A percentile compares a stretch with the other conserved stretches of the same genome.
These are phyloP conservation scores for Leccinum fibrillosum DNA, from an alignment of 768 basidiomycete genomes.

Conservation along the genomic window DNA sequence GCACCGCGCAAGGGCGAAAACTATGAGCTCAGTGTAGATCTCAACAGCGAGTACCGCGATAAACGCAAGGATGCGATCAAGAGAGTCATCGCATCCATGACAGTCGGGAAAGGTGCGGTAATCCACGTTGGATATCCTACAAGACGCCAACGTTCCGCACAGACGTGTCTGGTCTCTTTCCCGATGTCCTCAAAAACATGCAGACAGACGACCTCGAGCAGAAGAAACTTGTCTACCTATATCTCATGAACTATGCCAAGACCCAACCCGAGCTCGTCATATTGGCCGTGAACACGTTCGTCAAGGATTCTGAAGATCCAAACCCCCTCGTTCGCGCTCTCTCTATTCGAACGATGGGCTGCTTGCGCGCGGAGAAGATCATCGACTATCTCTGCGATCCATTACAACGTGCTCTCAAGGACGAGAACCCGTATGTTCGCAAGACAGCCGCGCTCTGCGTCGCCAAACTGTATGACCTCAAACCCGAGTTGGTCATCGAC, in stretches of 20 bases:
- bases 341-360: conserved; percentile 97
- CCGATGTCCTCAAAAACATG: conserved; percentile 99
- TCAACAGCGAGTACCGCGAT: conserved; percentile 95
- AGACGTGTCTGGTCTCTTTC: conserved; percentile 94
- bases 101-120: conserved; percentile 88
- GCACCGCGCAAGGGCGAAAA: conserved; percentile 84
- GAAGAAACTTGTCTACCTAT: conserved; percentile 99
- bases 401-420: conserved; percentile 83
- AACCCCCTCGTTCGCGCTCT: conserved; percentile 96
- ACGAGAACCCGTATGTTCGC: conserved; percentile 97
- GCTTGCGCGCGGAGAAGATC: conserved; percentile 96
- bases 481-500: conserved; percentile 91
- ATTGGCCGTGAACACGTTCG: conserved; percentile 97
- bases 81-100: conserved; percentile 96
- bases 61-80: conserved; percentile 99
- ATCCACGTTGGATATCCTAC: background rate
- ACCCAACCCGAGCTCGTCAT: conserved; percentile 99
- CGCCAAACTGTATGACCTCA: conserved; percentile 96
- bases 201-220: conserved; percentile 99
- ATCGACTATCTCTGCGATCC: conserved; percentile 98
- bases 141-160: conserved; percentile 3
- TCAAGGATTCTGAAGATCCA: conserved; percentile 94
- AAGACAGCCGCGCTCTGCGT: conserved; percentile 98
- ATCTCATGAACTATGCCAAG: conserved; percentile 99
- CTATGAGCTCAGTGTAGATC: conserved; percentile 93